Evolutionary conservation across 164 flowering plant genomes (phyloP), one percentile per base, ranked within the genome.

Genomic region (Kingdonia uniflora): DNA sequence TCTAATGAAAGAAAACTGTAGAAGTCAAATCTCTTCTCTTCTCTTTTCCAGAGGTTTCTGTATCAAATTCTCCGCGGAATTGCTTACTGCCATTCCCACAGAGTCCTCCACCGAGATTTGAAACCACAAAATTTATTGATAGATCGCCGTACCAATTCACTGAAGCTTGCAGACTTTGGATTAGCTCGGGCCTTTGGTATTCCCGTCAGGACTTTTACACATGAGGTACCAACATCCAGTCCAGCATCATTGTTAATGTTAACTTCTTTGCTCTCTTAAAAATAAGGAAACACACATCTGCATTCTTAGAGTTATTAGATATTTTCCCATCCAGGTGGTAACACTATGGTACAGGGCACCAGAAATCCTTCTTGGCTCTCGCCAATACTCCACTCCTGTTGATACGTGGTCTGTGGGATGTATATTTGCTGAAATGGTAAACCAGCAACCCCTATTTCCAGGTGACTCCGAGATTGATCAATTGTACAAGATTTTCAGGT

Each of bases 341-440:
- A 88, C 99, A 8, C 69, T 92, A 21, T 92, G 99, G 96, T 92
- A 92, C 65, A 75, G 99, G 74, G 99, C 99, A 50, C 99, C 99
- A 23, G 99, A 92, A 62, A 88, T 92, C 66, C 79, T 92, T 53
- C 95, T 92, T 52, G 99, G 99, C 42, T 84, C 95, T 39, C 88
- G 82, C 29, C 96, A 88, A 69, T 92, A 92, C 71, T 88, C 96
- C 12, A 92, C 99, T 40, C 96, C 96, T 3, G 96, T 92, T 52
- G 99, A 92, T 80, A 76, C 88, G 47, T 92, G 99, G 99, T 92
- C 99, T 11, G 91, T 88, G 60, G 99, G 99, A 43, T 92, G 99
- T 65, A 92, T 92, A 73, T 92, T 92, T 80, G 92, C 96, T 61
- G 99, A 92, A 77, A 92, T 92, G 99, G 87, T 88, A 52, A 92